phyloP scores from a whole-genome alignment of 2,329 filamentous ascomycete species.

The Penicillium sp. region DNA sequence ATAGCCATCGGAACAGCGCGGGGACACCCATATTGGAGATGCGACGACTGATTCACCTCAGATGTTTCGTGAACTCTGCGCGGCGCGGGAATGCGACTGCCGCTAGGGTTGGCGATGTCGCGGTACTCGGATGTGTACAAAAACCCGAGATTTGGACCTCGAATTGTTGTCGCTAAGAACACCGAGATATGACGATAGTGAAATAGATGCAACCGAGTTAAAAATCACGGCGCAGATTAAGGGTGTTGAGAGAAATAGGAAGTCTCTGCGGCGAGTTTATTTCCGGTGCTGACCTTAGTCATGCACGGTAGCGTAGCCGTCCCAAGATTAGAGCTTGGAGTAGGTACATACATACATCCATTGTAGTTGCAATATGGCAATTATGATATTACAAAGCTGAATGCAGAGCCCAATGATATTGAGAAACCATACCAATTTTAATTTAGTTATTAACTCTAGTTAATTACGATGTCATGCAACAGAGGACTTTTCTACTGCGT shows the following conservation, averaged over 20 bases:
- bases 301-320: neutral
- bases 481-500: neutral
- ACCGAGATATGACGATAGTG: neutral
- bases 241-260: conserved; percentile 6
- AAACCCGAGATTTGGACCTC: neutral
- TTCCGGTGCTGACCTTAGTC: conserved; percentile 8
- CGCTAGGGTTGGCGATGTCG: conserved; percentile 7
- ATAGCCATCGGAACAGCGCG: conserved; percentile 94
- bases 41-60: conserved; percentile 12
- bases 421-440: neutral
- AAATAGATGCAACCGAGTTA: conserved; percentile 13
- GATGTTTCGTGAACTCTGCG: conserved; percentile 1
- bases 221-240: conserved; percentile 16
- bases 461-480: neutral
- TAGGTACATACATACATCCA: neutral
- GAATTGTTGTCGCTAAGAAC: neutral
- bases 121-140: neutral
- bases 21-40: conserved; percentile 77
- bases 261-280: conserved; percentile 24
- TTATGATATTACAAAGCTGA: neutral
- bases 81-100: conserved; percentile 16
- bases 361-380: neutral
- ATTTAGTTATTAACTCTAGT: neutral
- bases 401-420: neutral
- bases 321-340: neutral